Conservation (phyloP, 164 flowering plant genomes). For the Nelumbo lutea region DNA sequence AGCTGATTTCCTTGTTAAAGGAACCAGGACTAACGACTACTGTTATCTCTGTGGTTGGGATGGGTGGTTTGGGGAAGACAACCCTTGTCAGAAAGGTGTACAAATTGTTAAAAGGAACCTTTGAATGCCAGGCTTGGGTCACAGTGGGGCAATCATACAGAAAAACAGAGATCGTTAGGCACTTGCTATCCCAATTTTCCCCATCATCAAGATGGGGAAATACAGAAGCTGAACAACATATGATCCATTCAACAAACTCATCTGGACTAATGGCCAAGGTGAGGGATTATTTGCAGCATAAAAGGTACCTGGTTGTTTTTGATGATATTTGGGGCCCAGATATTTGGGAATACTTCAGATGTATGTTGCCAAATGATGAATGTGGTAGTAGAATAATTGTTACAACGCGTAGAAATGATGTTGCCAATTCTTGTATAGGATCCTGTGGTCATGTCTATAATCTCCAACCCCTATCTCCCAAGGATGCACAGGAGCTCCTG, state of each 20-base stretch:
- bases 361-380: not conserved
- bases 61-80: constrained; percentile 16
- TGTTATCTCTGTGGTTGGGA: too few species aligned
- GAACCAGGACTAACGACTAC: too few species aligned
- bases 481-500: constrained; percentile 1
- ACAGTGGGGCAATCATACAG: constrained; percentile 16
- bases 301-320: not conserved
- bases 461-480: not conserved
- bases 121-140: constrained; percentile 27
- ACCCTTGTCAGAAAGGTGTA: constrained; percentile 21
- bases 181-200: constrained; percentile 1
- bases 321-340: constrained; percentile 1
- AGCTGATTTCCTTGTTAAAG: too few species aligned
- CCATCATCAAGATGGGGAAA: too few species aligned
- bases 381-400: constrained; percentile 4
- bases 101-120: not conserved
- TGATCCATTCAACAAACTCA: too few species aligned
- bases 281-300: not conserved
- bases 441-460: not conserved
- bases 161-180: constrained; percentile 2
- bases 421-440: not conserved
- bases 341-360: not conserved
- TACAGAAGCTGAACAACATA: too few species aligned
- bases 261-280: too few species aligned
- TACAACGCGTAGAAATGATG: not conserved